Base-by-base conservation (phyloP, 768 basidiomycete species). In the Auriscalpium microsporum region DNA sequence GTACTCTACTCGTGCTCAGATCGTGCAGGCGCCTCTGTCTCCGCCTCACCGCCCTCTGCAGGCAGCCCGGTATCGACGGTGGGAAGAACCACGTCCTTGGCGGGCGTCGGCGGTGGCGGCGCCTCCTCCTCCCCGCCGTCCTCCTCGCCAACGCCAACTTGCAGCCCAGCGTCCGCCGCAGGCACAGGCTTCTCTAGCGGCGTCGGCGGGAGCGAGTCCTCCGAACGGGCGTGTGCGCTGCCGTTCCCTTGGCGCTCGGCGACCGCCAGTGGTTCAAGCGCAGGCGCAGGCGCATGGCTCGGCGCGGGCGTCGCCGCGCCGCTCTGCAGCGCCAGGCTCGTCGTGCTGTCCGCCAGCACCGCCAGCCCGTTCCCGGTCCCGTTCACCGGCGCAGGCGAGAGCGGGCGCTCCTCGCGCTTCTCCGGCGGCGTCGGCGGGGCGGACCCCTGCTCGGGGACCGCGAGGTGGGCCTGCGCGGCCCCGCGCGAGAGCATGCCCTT, bases 401-500 rank as follows among this genome's bases (percentile, higher is more conserved):
- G 13, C 40, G 40, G 40, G 14, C 40, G 40, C 17, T 7, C 17
- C 40, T 42, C 40, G 14, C 40, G 40, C 17, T 42, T 42, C 40
- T 42, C 40, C 14, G 40, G 40, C 40, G 8, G 3, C 40, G 40
- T 17, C 14, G 40, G 40, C 14, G 40, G 40, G 13, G 8, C 14
- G 14, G 40, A 1, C 4, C 14, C 14, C 40, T 13, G 17, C 40
- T 14, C 40, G 6, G 17, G 13, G 14, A 14, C 17, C 40, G 13
- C 40, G 40, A 17, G 40, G 17, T 17, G 14, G 6, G 40, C 14
- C 4, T 42, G 40, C 40, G 14, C 40, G 17, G 34, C 67, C 57
- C 60, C 65, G 55, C 65, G 61, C 7, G 65, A 67, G 19, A 75
- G 61, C 45, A 75, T 64, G 42, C 72, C 73, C 60, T 66, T 69